Evolutionary conservation across 2,329 filamentous ascomycete genomes (phyloP), one percentile per base, ranked within the genome.

Genomic region (Dactylellina haptotyla): DNA sequence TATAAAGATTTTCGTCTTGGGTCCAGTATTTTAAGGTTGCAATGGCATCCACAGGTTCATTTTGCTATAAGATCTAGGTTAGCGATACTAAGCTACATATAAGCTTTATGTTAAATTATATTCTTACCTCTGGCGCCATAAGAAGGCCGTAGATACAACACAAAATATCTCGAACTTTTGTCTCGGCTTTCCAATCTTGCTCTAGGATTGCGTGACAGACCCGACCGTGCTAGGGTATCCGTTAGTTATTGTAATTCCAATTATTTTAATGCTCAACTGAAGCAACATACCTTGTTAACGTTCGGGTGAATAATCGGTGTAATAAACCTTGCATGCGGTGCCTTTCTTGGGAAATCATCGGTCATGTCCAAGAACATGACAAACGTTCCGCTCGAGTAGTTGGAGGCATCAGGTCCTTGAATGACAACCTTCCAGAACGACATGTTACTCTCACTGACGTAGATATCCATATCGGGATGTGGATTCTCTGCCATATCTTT

Each of bases 281-380:
- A n/a, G 41, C 6, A 32, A 51, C 54, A 9, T 53, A 76, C 77
- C 76, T 77, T 78, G 9, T 75, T 78, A 18, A 78, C 76, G 51
- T 78, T 78, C 1, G 77, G 77, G 37, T 77, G 77, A 9, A 77
- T 62, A 10, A 78, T 76, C 3, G 75, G 75, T 2, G 77, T 77
- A 4, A 78, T 66, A 48, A 78, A 77, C 18, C 77, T 56, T 0
- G 65, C 73, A 9, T 62, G 34, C 1, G 77, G 77, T n/a, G 77
- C 63, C 41, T 62, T 61, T 9, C 58, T 64, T 18, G 76, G 76
- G 58, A 75, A 77, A 26, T 71, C 62, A 26, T 59, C 61, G 8
- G 61, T 75, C 46, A 77, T 74, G 16, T 77, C 75, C 25, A 77
- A 56, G 25, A 65, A 76, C 20, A 77, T 51, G 14, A 77, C 58